Evolutionary conservation across 371 early-diverging fungal genomes (phyloP).

Genomic region (Smittium mucronatum): DNA sequence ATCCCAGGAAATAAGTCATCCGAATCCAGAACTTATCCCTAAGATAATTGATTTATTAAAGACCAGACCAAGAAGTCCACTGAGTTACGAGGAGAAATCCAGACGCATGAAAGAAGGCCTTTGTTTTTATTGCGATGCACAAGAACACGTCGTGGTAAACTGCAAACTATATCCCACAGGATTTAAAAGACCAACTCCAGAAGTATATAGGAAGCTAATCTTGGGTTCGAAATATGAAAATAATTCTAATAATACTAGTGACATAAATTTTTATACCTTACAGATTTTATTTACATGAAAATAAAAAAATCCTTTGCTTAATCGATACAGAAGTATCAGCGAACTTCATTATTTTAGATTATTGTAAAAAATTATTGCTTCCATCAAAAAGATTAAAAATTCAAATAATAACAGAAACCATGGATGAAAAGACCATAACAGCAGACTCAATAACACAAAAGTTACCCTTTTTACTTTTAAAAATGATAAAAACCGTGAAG

Average conservation of each 20-base stretch:
- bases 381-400: not conserved
- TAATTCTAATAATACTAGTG: not conserved
- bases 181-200: not conserved
- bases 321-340: not conserved
- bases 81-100: not conserved
- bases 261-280: not conserved
- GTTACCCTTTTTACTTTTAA: not conserved
- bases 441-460: not conserved
- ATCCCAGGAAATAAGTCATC: not conserved
- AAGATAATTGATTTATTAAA: not conserved
- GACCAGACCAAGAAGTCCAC: not conserved
- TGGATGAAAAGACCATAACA: not conserved
- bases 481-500: too few species aligned
- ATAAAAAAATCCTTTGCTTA: not conserved
- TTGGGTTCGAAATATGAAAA: not conserved
- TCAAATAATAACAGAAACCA: not conserved
- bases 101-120: not conserved
- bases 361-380: not conserved
- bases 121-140: not conserved
- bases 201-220: not conserved
- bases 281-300: not conserved
- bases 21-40: not conserved
- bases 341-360: not conserved
- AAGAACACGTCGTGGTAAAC: not conserved
- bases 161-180: not conserved